phyloP scores from a whole-genome alignment of 805 yeast species.

The Metschnikowia peoriensis region DNA sequence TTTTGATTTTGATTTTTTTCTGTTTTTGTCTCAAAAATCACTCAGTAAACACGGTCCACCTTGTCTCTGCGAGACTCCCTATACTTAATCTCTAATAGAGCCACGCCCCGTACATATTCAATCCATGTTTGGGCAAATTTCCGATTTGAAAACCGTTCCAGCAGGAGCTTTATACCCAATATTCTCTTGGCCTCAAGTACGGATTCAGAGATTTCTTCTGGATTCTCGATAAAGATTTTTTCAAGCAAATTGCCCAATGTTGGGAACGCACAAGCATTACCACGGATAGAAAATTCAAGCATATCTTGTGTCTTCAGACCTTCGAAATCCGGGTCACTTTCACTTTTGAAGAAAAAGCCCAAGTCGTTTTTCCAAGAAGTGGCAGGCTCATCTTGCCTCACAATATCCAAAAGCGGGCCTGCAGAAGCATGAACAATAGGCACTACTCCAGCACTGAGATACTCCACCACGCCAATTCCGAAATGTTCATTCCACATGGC shows the following conservation, averaged over 20 bases:
- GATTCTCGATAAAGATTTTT: slow-evolving; percentile 38
- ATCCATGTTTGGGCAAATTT: slow-evolving; percentile 58
- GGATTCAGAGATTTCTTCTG: slow-evolving; percentile 22
- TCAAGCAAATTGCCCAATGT: slow-evolving; percentile 50
- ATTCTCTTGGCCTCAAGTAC: slow-evolving; percentile 42
- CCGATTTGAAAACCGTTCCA: slow-evolving; percentile 59
- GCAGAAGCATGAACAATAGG: slow-evolving; percentile 95
- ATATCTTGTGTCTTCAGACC: slow-evolving; percentile 10
- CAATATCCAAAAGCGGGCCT: slow-evolving; percentile 90
- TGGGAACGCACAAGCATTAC: slow-evolving; percentile 32
- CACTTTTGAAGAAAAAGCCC: slow-evolving; percentile 78
- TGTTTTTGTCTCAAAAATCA: not conserved
- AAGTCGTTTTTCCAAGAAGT: slow-evolving; percentile 43
- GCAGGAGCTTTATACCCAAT: slow-evolving; percentile 45
- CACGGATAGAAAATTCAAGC: slow-evolving; percentile 8
- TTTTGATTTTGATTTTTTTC: too few relatives aligned
- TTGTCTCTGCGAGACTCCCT: slow-evolving; percentile 27
- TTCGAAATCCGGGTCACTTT: slow-evolving; percentile 67
- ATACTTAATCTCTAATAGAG: slow-evolving; percentile 23
- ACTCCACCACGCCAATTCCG: slow-evolving; percentile 96
- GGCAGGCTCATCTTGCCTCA: slow-evolving; percentile 27
- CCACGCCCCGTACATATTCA: slow-evolving; percentile 18
- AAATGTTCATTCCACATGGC: slow-evolving; percentile 99
- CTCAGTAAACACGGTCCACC: slow-evolving; percentile 28
- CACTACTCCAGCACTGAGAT: slow-evolving; percentile 77